A percentile compares a stretch with the other conserved stretches of the same genome.
These are phyloP conservation scores for Macrolepiota fuliginosa DNA, from an alignment of 768 basidiomycete species.

Conservation along the genomic window DNA sequence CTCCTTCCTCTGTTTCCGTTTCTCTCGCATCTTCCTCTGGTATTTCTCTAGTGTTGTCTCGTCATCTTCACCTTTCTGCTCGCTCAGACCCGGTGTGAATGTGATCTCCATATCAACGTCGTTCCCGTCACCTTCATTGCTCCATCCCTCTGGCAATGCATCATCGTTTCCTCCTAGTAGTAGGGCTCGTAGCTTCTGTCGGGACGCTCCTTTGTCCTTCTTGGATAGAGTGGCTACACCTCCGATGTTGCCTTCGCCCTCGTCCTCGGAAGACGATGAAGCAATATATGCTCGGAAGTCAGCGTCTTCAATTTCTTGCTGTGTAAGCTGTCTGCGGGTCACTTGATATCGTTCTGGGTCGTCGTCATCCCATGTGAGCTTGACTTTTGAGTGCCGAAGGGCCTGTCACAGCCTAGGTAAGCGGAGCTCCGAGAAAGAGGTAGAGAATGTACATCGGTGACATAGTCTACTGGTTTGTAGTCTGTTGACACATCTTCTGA, in stretches of 20 bases:
- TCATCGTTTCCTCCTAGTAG: conserved; percentile 67
- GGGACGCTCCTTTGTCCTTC: conserved; percentile 41
- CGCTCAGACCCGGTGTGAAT: conserved; percentile 82
- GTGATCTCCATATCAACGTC: conserved; percentile 94
- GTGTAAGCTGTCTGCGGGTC: conserved; percentile 74
- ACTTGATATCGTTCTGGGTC: conserved; percentile 82
- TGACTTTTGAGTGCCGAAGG: conserved; percentile 96
- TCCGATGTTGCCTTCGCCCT: conserved; percentile 42
- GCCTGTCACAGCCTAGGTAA: conserved; percentile 49
- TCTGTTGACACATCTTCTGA: conserved; percentile 54
- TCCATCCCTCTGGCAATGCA: conserved; percentile 85
- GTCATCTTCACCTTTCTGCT: conserved; percentile 49
- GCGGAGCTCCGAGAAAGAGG: neutral
- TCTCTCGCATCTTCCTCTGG: conserved; percentile 87
- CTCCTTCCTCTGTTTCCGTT: conserved; percentile 77
- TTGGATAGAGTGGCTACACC: conserved; percentile 19
- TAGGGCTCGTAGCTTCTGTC: conserved; percentile 74
- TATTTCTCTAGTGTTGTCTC: conserved; percentile 91
- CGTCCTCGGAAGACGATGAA: conserved; percentile 65
- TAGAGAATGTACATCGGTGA: conserved; percentile 73
- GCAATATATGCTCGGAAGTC: conserved; percentile 85
- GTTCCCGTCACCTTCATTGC: conserved; percentile 38
- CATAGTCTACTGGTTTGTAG: conserved; percentile 83
- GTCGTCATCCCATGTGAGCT: conserved; percentile 97
- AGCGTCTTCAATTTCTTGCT: conserved; percentile 86